These are phyloP conservation scores for Graphium sp. DNA, from an alignment of 2,329 filamentous ascomycete species.

Conservation along the genomic window DNA sequence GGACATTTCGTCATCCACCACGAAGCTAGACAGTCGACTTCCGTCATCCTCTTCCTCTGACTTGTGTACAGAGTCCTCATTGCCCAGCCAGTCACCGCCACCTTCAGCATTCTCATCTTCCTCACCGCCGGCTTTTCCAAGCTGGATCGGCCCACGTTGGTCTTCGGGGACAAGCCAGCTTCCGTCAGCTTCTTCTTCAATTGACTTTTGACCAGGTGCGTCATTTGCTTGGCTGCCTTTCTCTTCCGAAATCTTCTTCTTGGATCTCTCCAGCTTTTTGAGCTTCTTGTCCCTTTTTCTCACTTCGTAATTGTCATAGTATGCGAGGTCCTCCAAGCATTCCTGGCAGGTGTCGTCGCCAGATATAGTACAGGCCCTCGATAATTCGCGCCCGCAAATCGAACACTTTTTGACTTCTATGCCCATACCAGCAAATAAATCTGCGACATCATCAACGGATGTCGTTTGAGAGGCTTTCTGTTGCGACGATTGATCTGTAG, in stretches of 20 bases:
- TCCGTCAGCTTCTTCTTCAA: constrained; percentile 44
- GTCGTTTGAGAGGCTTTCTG: constrained; percentile 26
- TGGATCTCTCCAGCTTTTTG: constrained; percentile 9
- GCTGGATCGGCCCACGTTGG: constrained; percentile 39
- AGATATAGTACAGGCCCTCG: constrained; percentile 22
- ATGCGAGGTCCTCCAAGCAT: constrained; percentile 59
- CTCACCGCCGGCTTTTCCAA: constrained; percentile 68
- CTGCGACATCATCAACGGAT: constrained; percentile 52
- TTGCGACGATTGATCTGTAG: constrained; percentile 19
- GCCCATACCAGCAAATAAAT: constrained; percentile 71
- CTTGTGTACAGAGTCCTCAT: constrained; percentile 47
- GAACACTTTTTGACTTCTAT: constrained; percentile 67
- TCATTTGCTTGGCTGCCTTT: constrained; percentile 3
- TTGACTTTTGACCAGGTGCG: too few species aligned
- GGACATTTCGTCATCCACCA: constrained; percentile 30
- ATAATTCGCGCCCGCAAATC: constrained; percentile 59
- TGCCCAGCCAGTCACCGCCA: constrained; percentile 61
- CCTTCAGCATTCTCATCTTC: constrained; percentile 81
- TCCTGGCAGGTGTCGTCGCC: constrained; percentile 46
- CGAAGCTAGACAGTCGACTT: constrained; percentile 37
- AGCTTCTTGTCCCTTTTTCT: constrained; percentile 15
- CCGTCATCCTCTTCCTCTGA: constrained; percentile 36
- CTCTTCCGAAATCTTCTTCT: constrained; percentile 6
- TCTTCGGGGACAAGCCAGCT: constrained; percentile 66
- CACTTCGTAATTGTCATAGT: constrained; percentile 30